Evolutionary conservation across 2,329 filamentous ascomycete species (phyloP), one percentile per base, ranked within the genome.

Genomic region (Capronia epimyces): DNA sequence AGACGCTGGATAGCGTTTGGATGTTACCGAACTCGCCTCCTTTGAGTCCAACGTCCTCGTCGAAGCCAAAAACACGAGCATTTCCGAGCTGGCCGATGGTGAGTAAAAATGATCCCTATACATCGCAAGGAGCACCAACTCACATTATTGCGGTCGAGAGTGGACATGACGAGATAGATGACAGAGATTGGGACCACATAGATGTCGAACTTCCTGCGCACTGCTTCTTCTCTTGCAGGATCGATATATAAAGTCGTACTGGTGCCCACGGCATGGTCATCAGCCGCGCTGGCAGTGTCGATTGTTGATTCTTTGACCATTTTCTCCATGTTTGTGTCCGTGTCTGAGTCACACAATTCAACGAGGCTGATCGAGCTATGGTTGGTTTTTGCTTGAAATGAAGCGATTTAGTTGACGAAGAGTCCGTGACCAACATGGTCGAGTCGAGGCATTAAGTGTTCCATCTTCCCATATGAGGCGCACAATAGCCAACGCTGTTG

Each of bases 1-100:
- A 43, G 53, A 56, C 50, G 27, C 34, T 43, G n/a, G 37, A 53
- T 10, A 56, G 53, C n/a, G 49, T 56, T 15, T 42, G 24, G 12
- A 56, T 45, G 16, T 81, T 81, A 43, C 77, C 78, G 62, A 83
- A 84, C 43, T 84, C 73, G 54, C 83, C 82, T 13, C 75, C 76
- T 15, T 66, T 63, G 37, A 84, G 71, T 0, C 74, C 67, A 8
- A 81, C 69, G 52, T 83, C 79, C 42, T 72, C 63, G 21, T 66
- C 70, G 5, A 85, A 64, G 3, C 80, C 80, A 81, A 85, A 85
- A 44, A 85, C 80, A 50, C 77, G 77, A 13, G 80, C 80, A 62
- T 84, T 56, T 40, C 53, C 53, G 0, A 70, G 69, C 45, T 48
- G 36, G 1, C 15, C 22, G 27, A 34, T 27, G 16, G 12, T 48